Evolutionary conservation across 2,329 filamentous ascomycete genomes (phyloP).

Genomic region (Scolecobasidium constrictum): DNA sequence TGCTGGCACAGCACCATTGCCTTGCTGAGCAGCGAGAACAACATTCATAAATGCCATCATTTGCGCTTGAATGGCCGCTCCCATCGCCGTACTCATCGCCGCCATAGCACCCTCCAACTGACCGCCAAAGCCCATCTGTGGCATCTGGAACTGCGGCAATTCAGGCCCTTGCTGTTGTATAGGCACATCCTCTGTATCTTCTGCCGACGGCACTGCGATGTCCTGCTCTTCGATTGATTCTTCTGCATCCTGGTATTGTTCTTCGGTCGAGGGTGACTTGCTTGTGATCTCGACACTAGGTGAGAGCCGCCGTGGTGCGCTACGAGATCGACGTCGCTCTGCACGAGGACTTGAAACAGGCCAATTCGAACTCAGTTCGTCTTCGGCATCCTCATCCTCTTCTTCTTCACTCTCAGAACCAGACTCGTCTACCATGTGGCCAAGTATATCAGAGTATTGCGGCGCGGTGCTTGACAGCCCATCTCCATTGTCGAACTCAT

Average conservation of each 20-base stretch:
- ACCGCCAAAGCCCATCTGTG: neutral
- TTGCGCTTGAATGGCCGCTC: neutral
- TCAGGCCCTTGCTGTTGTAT: neutral
- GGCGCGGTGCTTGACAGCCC: conserved; percentile 5
- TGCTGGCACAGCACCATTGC: too few species aligned
- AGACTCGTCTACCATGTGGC: conserved; percentile 8
- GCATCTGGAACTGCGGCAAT: neutral
- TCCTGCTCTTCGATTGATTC: neutral
- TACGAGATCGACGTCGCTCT: neutral
- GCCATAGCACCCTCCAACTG: neutral
- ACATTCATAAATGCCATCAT: neutral
- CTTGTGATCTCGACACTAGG: neutral
- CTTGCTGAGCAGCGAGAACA: neutral
- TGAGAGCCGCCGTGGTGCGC: neutral
- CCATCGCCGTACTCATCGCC: neutral
- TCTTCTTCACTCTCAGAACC: conserved; percentile 18
- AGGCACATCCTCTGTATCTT: neutral
- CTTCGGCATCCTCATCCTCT: neutral
- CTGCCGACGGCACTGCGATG: neutral
- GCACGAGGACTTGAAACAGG: neutral
- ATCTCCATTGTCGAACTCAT: conserved; percentile 39
- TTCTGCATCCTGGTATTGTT: neutral
- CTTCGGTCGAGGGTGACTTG: neutral
- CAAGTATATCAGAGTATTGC: neutral
- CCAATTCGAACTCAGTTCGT: neutral